Conservation (phyloP, 495 filamentous ascomycete species). For the Copromyces sp. region DNA sequence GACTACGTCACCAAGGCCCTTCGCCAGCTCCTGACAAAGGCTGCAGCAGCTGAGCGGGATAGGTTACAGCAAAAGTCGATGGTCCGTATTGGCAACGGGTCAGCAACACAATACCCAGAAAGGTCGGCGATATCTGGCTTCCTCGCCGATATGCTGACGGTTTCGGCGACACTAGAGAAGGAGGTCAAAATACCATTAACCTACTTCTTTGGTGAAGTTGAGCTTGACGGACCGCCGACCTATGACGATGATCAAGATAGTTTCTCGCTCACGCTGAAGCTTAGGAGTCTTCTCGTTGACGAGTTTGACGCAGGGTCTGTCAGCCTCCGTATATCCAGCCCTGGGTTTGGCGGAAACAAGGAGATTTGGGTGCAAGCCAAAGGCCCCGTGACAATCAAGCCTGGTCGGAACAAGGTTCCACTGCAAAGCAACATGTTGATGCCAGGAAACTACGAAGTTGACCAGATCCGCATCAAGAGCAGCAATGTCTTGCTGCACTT, state of each 20-base stretch:
- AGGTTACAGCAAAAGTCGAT: conserved; percentile 30
- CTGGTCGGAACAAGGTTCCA: conserved; percentile 42
- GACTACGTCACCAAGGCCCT: conserved; percentile 69
- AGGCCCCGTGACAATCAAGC: conserved; percentile 34
- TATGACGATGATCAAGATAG: conserved; percentile 68
- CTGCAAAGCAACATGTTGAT: conserved; percentile 49
- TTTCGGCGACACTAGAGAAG: conserved; percentile 52
- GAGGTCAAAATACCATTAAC: conserved; percentile 57
- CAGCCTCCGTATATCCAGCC: conserved; percentile 51
- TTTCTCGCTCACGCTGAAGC: conserved; percentile 58
- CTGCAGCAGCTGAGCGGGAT: conserved; percentile 45
- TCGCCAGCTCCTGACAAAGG: conserved; percentile 66
- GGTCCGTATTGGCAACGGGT: conserved; percentile 13
- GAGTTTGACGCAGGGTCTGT: conserved; percentile 56
- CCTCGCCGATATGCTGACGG: conserved; percentile 53
- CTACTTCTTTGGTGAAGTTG: conserved; percentile 62
- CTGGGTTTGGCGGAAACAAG: conserved; percentile 34
- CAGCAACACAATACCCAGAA: conserved; percentile 36
- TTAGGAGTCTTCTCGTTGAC: conserved; percentile 65
- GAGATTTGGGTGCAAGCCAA: conserved; percentile 56
- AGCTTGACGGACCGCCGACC: conserved; percentile 56
- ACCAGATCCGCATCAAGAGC: conserved; percentile 56
- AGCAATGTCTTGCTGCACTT: conserved; percentile 61
- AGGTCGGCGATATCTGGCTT: conserved; percentile 47
- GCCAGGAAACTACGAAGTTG: conserved; percentile 66